phyloP scores from a whole-genome alignment of 2,329 filamentous ascomycete species.

The Penicillium capsulatum region DNA sequence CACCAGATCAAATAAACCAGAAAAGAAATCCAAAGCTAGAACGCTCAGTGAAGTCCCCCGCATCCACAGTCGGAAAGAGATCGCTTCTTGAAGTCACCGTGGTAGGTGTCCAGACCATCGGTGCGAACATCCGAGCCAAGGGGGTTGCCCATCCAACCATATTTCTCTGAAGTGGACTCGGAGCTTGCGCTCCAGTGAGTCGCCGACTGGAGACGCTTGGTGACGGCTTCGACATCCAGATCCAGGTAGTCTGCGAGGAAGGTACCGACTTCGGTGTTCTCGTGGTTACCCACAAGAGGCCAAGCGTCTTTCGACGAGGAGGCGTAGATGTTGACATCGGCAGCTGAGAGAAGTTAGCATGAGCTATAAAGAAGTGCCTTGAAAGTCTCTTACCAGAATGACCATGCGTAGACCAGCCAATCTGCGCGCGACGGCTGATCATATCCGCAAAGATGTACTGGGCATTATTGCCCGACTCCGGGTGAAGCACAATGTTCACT shows the following conservation, averaged over 20 bases:
- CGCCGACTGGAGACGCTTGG: constrained; percentile 60
- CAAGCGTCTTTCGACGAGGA: constrained; percentile 62
- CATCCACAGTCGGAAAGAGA: constrained; percentile 33
- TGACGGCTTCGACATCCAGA: constrained; percentile 74
- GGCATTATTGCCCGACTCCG: constrained; percentile 51
- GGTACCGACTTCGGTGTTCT: constrained; percentile 86
- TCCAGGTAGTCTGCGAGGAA: constrained; percentile 77
- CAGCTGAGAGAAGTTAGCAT: constrained; percentile 48
- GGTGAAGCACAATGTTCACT: constrained; percentile 60
- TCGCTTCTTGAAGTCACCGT: constrained; percentile 42
- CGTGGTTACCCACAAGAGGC: constrained; percentile 74
- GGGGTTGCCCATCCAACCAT: constrained; percentile 41
- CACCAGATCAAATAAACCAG: background rate
- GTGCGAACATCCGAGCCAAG: constrained; percentile 35
- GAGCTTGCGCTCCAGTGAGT: constrained; percentile 19
- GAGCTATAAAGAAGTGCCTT: too few species aligned
- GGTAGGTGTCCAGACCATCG: constrained; percentile 42
- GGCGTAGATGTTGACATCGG: constrained; percentile 95
- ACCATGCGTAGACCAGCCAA: constrained; percentile 92
- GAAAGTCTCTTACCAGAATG: constrained; percentile 55
- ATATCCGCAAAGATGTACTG: constrained; percentile 72
- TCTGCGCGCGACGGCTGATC: constrained; percentile 78
- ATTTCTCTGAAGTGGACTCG: constrained; percentile 20
- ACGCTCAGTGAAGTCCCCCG: constrained; percentile 22
- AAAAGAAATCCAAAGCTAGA: constrained; percentile 6